phyloP scores from a whole-genome alignment of 139 green algal species.

The Deuterostichococcus epilithicus region DNA sequence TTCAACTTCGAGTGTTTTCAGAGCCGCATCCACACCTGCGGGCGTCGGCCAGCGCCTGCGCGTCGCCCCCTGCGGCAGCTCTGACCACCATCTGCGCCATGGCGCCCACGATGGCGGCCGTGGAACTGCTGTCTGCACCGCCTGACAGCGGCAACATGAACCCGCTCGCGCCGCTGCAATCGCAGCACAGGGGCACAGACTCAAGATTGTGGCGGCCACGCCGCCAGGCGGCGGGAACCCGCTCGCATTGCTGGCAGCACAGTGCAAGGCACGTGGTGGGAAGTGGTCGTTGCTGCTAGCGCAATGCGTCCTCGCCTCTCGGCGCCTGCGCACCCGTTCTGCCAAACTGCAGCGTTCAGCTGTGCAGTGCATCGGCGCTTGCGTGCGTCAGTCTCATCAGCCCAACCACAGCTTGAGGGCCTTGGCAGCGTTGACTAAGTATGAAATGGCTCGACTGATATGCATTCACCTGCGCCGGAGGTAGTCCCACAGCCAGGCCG shows the following conservation, averaged over 20 bases:
- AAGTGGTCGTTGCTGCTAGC: no score
- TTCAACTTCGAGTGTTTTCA: background rate
- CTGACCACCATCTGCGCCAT: slow-evolving; percentile 88
- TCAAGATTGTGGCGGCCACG: background rate
- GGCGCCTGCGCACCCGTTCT: no score
- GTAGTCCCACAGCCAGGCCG: slow-evolving; percentile 99
- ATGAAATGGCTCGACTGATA: background rate
- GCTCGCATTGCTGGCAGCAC: background rate
- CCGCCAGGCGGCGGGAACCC: background rate
- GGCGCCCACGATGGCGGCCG: slow-evolving; percentile 87
- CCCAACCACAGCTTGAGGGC: no score
- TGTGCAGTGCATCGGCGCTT: no score
- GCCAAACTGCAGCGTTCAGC: no score
- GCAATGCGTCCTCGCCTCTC: no score
- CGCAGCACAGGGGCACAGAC: no score
- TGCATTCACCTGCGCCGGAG: slow-evolving; percentile 29
- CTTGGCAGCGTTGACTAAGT: background rate
- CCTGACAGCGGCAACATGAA: slow-evolving; percentile 91
- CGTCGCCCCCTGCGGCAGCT: slow-evolving; percentile 44
- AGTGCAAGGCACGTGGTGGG: no score
- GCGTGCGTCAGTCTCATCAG: no score
- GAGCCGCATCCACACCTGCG: slow-evolving; percentile 33
- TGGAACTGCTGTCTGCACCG: slow-evolving; percentile 76
- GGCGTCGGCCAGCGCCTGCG: slow-evolving; percentile 61
- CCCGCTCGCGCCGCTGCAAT: slow-evolving; percentile 72